Percentiles rank a stretch among this genome's conserved stretches.
phyloP scores from a whole-genome alignment of 495 filamentous ascomycete genomes.

The Arthonia radiata region DNA sequence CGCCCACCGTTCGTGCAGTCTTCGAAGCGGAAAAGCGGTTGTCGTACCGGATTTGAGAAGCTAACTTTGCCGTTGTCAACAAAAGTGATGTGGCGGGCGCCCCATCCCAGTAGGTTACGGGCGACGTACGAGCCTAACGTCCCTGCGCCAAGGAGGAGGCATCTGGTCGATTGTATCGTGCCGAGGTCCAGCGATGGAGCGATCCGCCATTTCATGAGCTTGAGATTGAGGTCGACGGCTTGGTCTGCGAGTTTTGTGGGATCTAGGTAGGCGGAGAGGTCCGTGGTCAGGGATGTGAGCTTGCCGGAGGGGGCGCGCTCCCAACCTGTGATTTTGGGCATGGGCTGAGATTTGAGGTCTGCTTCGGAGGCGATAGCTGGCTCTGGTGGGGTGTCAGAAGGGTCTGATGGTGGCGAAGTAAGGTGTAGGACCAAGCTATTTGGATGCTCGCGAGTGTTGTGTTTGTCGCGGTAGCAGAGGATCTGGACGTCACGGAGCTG shows the following conservation, averaged over 20 bases:
- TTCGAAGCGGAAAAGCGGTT: constrained; percentile 71
- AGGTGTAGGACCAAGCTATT: constrained; percentile 57
- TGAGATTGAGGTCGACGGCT: constrained; percentile 90
- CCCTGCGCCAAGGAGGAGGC: constrained; percentile 80
- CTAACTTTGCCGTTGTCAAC: constrained; percentile 85
- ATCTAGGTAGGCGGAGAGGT: constrained; percentile 79
- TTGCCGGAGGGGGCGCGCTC: constrained; percentile 61
- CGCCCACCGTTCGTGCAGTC: constrained; percentile 74
- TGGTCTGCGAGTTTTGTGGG: constrained; percentile 69
- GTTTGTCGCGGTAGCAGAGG: constrained; percentile 73
- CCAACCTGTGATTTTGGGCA: constrained; percentile 89
- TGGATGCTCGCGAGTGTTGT: constrained; percentile 44
- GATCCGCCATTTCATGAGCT: constrained; percentile 96
- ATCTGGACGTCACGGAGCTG: constrained; percentile 53
- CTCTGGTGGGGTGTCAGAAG: constrained; percentile 7
- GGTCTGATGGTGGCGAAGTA: constrained; percentile 19
- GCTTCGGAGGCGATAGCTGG: constrained; percentile 3
- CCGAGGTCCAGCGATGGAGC: constrained; percentile 72
- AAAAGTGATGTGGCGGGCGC: constrained; percentile 88
- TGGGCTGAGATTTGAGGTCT: constrained; percentile 14
- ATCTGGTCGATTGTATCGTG: constrained; percentile 70
- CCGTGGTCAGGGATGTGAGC: constrained; percentile 45
- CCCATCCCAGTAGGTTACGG: constrained; percentile 81
- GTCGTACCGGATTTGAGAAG: constrained; percentile 92
- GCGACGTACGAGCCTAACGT: constrained; percentile 87